These are phyloP conservation scores for Blumeriella jaapii DNA, from an alignment of 2,329 filamentous ascomycete genomes.

Conservation along the genomic window DNA sequence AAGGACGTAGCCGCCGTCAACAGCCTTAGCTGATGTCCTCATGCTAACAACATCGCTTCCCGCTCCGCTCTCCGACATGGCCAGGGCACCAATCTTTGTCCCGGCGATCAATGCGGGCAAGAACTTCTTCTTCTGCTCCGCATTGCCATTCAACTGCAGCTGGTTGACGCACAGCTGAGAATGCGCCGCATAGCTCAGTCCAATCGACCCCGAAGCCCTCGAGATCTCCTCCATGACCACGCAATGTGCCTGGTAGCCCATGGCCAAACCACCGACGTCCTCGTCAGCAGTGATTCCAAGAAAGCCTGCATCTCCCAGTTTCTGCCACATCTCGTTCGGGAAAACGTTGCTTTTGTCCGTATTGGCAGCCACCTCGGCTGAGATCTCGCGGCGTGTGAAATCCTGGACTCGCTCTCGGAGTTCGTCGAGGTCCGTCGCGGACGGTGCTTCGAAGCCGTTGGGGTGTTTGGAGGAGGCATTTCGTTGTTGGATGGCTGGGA, in stretches of 20 bases:
- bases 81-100: conserved; percentile 71
- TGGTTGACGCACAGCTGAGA: conserved; percentile 96
- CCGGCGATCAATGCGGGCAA: conserved; percentile 75
- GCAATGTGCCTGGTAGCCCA: conserved; percentile 96
- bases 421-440: conserved; percentile 38
- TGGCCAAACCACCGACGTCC: conserved; percentile 74
- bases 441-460: conserved; percentile 45
- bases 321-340: conserved; percentile 83
- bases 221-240: conserved; percentile 92
- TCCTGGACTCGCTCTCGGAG: conserved; percentile 48
- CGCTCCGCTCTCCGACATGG: conserved; percentile 88
- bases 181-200: conserved; percentile 87
- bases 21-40: conserved; percentile 71
- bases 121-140: conserved; percentile 68
- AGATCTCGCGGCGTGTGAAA: conserved; percentile 78
- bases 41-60: conserved; percentile 93
- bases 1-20: conserved; percentile 75
- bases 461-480: conserved; percentile 59
- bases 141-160: conserved; percentile 74
- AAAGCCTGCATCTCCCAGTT: conserved; percentile 83
- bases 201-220: conserved; percentile 72
- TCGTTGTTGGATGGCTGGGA: conserved; percentile 29
- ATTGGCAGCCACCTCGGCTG: conserved; percentile 66
- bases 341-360: conserved; percentile 87
- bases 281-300: conserved; percentile 90